These are phyloP conservation scores for Dentiscutata heterogama DNA, from an alignment of 371 early-diverging fungal species.

Conservation along the genomic window DNA sequence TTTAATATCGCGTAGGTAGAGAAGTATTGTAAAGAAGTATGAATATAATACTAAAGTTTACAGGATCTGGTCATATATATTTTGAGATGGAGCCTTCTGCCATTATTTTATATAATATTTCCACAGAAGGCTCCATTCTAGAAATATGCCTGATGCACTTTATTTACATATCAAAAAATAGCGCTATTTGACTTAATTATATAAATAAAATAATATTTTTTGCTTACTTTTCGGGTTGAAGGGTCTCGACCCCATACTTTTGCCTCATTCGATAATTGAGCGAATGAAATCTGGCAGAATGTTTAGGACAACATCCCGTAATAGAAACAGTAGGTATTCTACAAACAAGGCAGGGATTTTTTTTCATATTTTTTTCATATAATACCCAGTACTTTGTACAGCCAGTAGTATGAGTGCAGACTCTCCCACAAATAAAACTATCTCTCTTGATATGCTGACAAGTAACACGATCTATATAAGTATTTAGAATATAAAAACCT, in stretches of 20 bases:
- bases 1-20: background rate
- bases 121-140: background rate
- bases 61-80: background rate
- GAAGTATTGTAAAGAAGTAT: too few species aligned
- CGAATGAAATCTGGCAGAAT: constrained; percentile 13
- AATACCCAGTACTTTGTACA: constrained; percentile 27
- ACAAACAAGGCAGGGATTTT: constrained; percentile 19
- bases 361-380: constrained; percentile 35
- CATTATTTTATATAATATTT: constrained; percentile 29
- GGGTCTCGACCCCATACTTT: background rate
- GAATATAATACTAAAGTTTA: too few species aligned
- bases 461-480: constrained; percentile 20
- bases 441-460: constrained; percentile 31
- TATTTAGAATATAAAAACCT: constrained; percentile 10
- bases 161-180: background rate
- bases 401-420: background rate
- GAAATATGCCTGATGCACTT: background rate
- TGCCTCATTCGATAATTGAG: constrained; percentile 28
- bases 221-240: constrained; percentile 8
- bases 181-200: constrained; percentile 15
- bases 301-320: constrained; percentile 2
- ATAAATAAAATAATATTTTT: constrained; percentile 35
- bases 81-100: constrained; percentile 8
- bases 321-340: too few species aligned
- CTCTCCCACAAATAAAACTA: background rate